Evolutionary conservation across 345 rosid species (phyloP).

Genomic region (Murraya paniculata): DNA sequence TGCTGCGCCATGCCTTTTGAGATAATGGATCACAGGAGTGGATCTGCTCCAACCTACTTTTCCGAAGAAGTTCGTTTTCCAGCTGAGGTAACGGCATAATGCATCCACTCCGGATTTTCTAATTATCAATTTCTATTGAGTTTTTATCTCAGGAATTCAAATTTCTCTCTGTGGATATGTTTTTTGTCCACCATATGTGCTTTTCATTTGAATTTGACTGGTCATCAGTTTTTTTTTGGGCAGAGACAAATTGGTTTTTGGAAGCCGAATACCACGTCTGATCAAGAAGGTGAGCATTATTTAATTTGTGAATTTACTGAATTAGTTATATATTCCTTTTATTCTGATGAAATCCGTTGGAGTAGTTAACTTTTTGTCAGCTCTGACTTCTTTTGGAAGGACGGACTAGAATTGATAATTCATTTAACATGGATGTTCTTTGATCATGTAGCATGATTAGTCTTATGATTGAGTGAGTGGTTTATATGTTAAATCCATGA

Average conservation of each 20-base stretch:
- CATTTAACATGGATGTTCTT: neutral
- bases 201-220: conserved; percentile 18
- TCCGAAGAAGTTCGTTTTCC: conserved; percentile 42
- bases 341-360: neutral
- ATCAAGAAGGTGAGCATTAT: conserved; percentile 53
- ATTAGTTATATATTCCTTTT: conserved; percentile 9
- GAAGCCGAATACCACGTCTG: conserved; percentile 49
- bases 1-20: conserved; percentile 57
- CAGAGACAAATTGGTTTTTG: conserved; percentile 74
- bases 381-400: neutral
- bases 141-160: neutral
- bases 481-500: neutral
- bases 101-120: neutral
- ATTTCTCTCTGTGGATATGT: neutral
- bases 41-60: conserved; percentile 40
- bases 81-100: conserved; percentile 44
- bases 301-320: conserved; percentile 9
- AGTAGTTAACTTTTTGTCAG: conserved; percentile 10
- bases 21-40: conserved; percentile 57
- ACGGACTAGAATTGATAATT: neutral
- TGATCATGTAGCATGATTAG: neutral
- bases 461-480: conserved; percentile 2
- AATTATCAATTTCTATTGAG: conserved; percentile 1
- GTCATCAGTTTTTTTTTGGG: conserved; percentile 25
- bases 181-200: neutral